phyloP scores from a whole-genome alignment of 352 stramenopile genomes.

The Globisporangium spiculum region DNA sequence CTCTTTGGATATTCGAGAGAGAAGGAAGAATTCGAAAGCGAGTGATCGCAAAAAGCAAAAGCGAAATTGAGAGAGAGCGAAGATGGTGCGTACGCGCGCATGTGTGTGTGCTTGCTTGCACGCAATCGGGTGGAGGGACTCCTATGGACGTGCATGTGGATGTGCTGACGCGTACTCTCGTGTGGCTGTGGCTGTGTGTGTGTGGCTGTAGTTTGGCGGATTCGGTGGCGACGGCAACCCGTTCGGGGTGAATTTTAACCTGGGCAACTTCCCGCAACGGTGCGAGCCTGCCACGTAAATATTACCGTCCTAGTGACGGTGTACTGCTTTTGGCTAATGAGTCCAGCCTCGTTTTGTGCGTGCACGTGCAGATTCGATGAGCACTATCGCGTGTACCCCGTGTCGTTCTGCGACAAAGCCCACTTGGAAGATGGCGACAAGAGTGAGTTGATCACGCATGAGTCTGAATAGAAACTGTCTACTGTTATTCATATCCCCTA shows the following conservation, averaged over 20 bases:
- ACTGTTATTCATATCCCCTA: background rate
- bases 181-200: background rate
- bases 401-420: conserved; percentile 86
- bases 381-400: conserved; percentile 84
- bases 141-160: background rate
- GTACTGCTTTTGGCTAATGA: background rate
- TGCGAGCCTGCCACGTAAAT: conserved; percentile 17
- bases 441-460: conserved; percentile 41
- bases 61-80: background rate
- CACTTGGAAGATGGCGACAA: conserved; percentile 89
- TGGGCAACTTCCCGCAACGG: conserved; percentile 71
- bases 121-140: too few species aligned
- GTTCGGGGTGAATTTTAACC: conserved; percentile 80
- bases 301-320: background rate
- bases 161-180: background rate
- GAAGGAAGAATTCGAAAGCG: conserved; percentile 4
- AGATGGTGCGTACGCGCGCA: conserved; percentile 11
- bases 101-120: background rate
- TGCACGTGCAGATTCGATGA: conserved; percentile 65
- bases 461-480: background rate
- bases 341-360: background rate
- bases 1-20: conserved; percentile 10
- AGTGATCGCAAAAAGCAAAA: background rate
- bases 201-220: conserved; percentile 51
- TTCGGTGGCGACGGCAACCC: conserved; percentile 76